These are phyloP conservation scores for Elsinoe arachidis DNA, from an alignment of 2,329 filamentous ascomycete species.

Conservation along the genomic window DNA sequence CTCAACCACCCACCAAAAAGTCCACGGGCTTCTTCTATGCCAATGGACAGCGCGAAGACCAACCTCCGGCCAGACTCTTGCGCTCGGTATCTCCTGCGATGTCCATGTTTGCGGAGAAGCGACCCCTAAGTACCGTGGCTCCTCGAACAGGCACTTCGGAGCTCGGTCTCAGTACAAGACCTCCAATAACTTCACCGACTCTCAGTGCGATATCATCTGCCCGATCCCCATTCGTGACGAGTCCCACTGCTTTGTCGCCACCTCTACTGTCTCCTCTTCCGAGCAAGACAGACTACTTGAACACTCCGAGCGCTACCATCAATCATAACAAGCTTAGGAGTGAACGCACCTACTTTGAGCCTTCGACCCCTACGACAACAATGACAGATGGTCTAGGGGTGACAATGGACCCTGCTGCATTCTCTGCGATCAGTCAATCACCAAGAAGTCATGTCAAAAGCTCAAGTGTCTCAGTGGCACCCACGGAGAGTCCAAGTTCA, in stretches of 20 bases:
- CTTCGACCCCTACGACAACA: background rate
- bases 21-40: slow-evolving; percentile 44
- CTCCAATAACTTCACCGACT: slow-evolving; percentile 26
- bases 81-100: slow-evolving; percentile 28
- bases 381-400: slow-evolving; percentile 1
- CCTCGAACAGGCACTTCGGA: slow-evolving; percentile 4
- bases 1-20: slow-evolving; percentile 36
- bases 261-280: slow-evolving; percentile 35
- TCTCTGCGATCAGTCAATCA: background rate
- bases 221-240: slow-evolving; percentile 26
- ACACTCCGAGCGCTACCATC: slow-evolving; percentile 1
- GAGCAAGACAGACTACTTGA: slow-evolving; percentile 31
- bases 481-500: slow-evolving; percentile 8
- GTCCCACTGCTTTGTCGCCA: slow-evolving; percentile 11
- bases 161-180: slow-evolving; percentile 18
- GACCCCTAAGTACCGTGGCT: background rate
- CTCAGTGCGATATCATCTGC: slow-evolving; percentile 22
- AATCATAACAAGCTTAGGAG: slow-evolving; percentile 1
- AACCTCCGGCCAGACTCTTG: slow-evolving; percentile 25
- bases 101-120: slow-evolving; percentile 17
- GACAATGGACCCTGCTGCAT: background rate
- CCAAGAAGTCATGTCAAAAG: slow-evolving; percentile 10
- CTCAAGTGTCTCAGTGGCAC: background rate
- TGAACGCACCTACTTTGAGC: background rate
- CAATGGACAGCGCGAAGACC: slow-evolving; percentile 38